phyloP scores from a whole-genome alignment of 116 monocot genomes.

The Cymodocea nodosa region DNA sequence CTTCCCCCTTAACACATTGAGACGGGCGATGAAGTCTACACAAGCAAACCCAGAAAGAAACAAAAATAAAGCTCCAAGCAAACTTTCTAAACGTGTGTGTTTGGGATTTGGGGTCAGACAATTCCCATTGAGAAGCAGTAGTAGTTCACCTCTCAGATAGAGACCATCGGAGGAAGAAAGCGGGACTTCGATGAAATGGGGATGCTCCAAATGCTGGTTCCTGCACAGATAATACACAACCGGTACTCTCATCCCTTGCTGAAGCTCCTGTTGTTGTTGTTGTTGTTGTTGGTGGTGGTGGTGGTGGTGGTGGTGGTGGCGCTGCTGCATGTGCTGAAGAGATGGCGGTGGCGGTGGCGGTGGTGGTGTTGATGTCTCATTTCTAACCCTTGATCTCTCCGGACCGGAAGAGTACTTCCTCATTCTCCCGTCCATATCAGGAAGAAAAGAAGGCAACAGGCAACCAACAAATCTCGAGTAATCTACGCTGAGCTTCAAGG shows the following conservation, averaged over 20 bases:
- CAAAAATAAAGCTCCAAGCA: background rate
- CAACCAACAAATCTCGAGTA: background rate
- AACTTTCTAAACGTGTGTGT: background rate
- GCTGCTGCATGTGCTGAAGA: constrained; percentile 3
- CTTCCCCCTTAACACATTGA: constrained; percentile 66
- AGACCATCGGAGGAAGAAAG: constrained; percentile 49
- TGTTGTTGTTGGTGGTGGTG: constrained; percentile 6
- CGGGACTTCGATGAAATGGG: constrained; percentile 95
- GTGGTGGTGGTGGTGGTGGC: constrained; percentile 3
- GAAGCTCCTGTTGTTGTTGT: constrained; percentile 8
- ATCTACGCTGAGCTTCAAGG: background rate
- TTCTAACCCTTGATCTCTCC: constrained; percentile 11
- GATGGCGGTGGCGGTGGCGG: constrained; percentile 2
- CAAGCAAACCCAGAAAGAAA: constrained; percentile 2
- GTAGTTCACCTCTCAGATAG: constrained; percentile 35
- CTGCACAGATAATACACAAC: constrained; percentile 86
- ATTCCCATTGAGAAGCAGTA: too few relatives aligned
- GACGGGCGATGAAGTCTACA: constrained; percentile 59
- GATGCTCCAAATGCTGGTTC: constrained; percentile 87
- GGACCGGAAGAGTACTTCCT: constrained; percentile 30
- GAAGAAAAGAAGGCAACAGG: background rate
- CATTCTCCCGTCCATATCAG: constrained; percentile 33
- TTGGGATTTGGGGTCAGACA: background rate
- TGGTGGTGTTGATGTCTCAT: constrained; percentile 6
- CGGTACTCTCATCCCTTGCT: constrained; percentile 31